Evolutionary conservation across 495 filamentous ascomycete genomes (phyloP), one percentile per base, ranked within the genome.

Genomic region (Neurospora hispaniola): DNA sequence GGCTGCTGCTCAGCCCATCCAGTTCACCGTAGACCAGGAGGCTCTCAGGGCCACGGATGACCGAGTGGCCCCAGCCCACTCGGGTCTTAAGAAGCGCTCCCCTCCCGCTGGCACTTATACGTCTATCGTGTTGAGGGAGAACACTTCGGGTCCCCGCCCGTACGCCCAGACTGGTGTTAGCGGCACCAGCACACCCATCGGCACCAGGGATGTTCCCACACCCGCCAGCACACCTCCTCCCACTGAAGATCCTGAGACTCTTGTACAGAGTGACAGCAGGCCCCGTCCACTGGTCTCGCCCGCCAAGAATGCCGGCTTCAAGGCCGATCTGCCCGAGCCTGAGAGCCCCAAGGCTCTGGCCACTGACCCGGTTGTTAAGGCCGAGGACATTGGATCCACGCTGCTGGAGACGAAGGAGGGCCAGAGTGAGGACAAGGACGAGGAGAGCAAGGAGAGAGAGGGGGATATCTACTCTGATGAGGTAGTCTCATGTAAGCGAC

Each of bases 11-110:
- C 93, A 94, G 48, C 96, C 96, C 71, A 99, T 99, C 77, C 96
- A 99, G 84, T 99, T 99, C 85, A 99, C 96, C 7, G 96, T 99
- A 77, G 96, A 99, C 84, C 96, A 99, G 85, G 94, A 97, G 82
- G 90, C 92, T 68, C 92, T 99, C 74, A 92, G 92, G 84, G 93
- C 97, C 20, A 88, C 87, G 68, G 96, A 99, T 81, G 94, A 91
- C 72, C 92, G 91, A 74, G 87, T 96, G 42, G 90, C 92, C 71
- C 89, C 89, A 71, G 79, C 85, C 39, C 84, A 84, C 42, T 78
- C 83, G n/a, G 81, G 81, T 69, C 79, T 84, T 70, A 94, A 92
- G 87, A 94, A 93, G 86, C 86, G 92, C 74, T 78, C 80, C n/a
- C 85, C 85, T 62, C 84, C 85, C 12, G 74, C 79, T n/a, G 85